Conservation (phyloP, 2,329 filamentous ascomycete genomes). For the Aspergillus caelatus region DNA sequence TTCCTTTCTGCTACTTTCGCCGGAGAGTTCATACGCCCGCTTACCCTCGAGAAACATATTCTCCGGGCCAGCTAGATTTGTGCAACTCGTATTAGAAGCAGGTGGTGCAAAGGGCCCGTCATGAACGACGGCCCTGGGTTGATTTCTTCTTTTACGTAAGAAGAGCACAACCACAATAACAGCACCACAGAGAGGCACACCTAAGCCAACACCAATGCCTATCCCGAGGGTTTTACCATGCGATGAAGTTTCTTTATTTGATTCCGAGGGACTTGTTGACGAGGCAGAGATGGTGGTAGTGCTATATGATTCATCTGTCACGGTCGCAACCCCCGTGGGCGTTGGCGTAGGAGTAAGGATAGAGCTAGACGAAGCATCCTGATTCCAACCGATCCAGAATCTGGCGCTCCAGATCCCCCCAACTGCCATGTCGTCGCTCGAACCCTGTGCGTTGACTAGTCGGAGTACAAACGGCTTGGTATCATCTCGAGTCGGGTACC, state of each 20-base stretch:
- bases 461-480: background rate
- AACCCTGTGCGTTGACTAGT: background rate
- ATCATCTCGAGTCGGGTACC: background rate
- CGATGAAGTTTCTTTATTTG: background rate
- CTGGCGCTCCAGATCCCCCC: background rate
- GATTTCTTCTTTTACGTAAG: background rate
- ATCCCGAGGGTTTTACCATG: background rate
- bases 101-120: background rate
- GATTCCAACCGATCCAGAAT: background rate
- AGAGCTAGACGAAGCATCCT: background rate
- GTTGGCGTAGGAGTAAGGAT: background rate
- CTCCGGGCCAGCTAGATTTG: background rate
- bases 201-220: background rate
- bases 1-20: background rate
- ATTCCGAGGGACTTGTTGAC: background rate
- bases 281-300: background rate
- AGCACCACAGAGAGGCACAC: background rate
- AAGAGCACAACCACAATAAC: background rate
- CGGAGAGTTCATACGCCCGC: background rate
- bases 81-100: no score
- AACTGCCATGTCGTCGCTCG: background rate
- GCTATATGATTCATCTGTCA: background rate
- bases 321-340: background rate
- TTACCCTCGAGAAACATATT: background rate
- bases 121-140: background rate